Evolutionary conservation across 2,329 filamentous ascomycete species (phyloP), one percentile per base, ranked within the genome.

Genomic region (Raffaelea ambrosiae): DNA sequence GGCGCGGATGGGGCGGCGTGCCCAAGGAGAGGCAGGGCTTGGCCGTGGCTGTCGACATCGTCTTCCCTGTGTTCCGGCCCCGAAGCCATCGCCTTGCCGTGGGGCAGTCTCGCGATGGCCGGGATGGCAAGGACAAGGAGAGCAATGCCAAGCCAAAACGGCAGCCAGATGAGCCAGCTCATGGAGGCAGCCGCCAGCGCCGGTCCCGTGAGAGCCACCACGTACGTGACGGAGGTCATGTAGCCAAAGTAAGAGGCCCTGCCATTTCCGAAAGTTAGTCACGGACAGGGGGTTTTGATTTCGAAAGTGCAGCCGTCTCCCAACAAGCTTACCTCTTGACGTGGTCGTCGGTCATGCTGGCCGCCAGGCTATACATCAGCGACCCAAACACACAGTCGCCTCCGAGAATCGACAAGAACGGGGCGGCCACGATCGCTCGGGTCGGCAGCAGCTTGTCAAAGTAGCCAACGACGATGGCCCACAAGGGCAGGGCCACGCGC

Each of bases 331-430:
- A 64, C 60, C 66, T 59, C 5, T 62, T 55, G 11, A 69, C 63
- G 40, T 64, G 61, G 44, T 74, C 69, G 5, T 71, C 65, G 0
- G 70, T 69, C 20, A 71, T 56, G 1, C 63, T 61, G 1, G 72
- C 67, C 0, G 70, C 69, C 5, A 74, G 62, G 2, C 67, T 59
- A 44, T 73, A 74, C 3, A 68, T 63, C 39, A 74, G 66, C 19
- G 72, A 73, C 49, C 72, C 73, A 55, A 75, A 70, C 14, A 74
- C 69, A 22, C 71, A 74, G 50, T 74, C 72, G 14, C 71, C 71
- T 2, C 72, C 72, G 0, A 75, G 61, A 1, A 73, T 52, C 0
- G 71, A 73, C 1, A 73, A 61, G 2, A 61, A 56, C 0, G 72
- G 67, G 0, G 66, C 69, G 0, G 60, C 59, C 4, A 71, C 54